Evolutionary conservation across 202 grass and related monocot genomes (phyloP).

Genomic region (Brachypodium distachyon): DNA sequence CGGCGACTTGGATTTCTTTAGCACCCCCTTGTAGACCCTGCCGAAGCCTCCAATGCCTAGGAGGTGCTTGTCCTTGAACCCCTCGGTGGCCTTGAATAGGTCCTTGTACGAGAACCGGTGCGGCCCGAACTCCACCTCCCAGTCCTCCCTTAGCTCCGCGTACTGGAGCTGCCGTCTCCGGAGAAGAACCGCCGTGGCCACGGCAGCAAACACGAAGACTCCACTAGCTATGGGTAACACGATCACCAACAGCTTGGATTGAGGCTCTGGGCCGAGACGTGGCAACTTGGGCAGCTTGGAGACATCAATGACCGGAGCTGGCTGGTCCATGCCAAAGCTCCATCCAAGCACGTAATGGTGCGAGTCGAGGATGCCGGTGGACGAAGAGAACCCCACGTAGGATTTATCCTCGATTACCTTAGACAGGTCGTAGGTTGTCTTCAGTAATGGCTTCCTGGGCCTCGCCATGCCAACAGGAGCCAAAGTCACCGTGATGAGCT

Average conservation of each 20-base stretch:
- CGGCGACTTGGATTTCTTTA: not conserved
- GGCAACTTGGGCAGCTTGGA: not conserved
- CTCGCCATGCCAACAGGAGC: not conserved
- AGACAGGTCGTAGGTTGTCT: not conserved
- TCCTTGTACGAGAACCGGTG: not conserved
- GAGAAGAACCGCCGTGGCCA: not conserved
- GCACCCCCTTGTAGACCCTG: not conserved
- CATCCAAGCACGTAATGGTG: not conserved
- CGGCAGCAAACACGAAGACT: not conserved
- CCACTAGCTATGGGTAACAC: not conserved
- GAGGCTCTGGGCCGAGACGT: not conserved
- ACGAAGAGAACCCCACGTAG: conserved; percentile 2
- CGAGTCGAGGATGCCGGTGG: not conserved
- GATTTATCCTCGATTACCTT: not conserved
- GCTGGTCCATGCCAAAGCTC: not conserved
- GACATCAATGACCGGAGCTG: not conserved
- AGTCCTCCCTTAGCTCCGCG: not conserved
- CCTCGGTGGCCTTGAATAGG: not conserved
- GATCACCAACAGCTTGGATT: not conserved
- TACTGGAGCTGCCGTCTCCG: not conserved
- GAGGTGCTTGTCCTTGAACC: not conserved
- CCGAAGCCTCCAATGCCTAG: not conserved
- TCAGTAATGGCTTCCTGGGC: not conserved
- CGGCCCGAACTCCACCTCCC: not conserved
- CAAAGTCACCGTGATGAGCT: not conserved